Evolutionary conservation across 179 eudicot species (phyloP).

Genomic region (Dionaea muscipula): DNA sequence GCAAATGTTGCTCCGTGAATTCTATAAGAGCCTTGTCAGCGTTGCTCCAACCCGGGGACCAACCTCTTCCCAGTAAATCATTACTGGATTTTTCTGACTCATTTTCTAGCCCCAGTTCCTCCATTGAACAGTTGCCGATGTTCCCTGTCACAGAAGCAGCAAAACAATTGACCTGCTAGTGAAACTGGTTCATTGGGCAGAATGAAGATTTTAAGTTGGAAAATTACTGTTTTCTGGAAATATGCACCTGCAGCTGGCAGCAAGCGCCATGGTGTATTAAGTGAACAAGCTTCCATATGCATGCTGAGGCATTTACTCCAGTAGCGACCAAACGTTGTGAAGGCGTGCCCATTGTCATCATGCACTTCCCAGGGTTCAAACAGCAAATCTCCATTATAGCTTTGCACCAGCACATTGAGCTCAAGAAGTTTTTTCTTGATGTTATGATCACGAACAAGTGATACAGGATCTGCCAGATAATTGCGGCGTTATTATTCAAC

Average conservation of each 20-base stretch:
- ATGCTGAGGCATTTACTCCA: slow-evolving; percentile 69
- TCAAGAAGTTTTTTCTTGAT: slow-evolving; percentile 66
- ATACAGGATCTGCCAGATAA: slow-evolving; percentile 66
- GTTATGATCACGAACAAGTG: slow-evolving; percentile 86
- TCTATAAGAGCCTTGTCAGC: slow-evolving; percentile 68
- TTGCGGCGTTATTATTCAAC: not conserved
- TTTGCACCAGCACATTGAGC: slow-evolving; percentile 47
- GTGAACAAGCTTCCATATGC: slow-evolving; percentile 54
- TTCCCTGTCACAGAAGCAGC: slow-evolving; percentile 40
- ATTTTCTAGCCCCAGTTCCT: slow-evolving; percentile 72
- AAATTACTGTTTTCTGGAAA: not conserved
- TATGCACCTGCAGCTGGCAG: slow-evolving; percentile 52
- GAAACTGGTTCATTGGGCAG: too few relatives aligned
- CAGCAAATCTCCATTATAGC: slow-evolving; percentile 77
- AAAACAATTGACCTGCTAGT: not conserved
- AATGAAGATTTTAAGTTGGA: not conserved
- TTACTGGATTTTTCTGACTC: slow-evolving; percentile 80
- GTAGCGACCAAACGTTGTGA: slow-evolving; percentile 59
- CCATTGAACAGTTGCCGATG: slow-evolving; percentile 37
- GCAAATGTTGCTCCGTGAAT: slow-evolving; percentile 54
- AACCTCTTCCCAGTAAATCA: slow-evolving; percentile 79
- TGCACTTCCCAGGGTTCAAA: slow-evolving; percentile 92
- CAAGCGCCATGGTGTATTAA: slow-evolving; percentile 66
- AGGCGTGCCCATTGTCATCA: slow-evolving; percentile 62
- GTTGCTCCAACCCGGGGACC: slow-evolving; percentile 89